Percentiles rank a stretch among this genome's conserved stretches.
Conservation (phyloP, 805 yeast genomes). For the Candida krabiensis region DNA sequence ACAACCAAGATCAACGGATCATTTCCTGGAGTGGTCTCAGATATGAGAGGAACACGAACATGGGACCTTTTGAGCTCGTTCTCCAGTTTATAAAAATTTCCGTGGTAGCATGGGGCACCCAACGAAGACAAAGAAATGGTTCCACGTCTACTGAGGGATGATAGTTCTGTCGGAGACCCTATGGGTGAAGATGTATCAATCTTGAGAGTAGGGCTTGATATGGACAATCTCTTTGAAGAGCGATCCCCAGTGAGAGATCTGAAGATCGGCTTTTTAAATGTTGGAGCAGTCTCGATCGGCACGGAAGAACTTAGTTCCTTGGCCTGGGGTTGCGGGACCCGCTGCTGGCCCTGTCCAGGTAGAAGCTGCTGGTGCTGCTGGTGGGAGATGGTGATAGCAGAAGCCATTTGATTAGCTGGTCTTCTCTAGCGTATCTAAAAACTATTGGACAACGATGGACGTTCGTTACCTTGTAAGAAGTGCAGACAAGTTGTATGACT, state of each 20-base stretch:
- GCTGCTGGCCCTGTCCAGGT: background rate
- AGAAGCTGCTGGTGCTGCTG: background rate
- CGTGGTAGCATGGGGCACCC: constrained; percentile 8
- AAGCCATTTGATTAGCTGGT: too few species aligned
- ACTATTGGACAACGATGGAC: background rate
- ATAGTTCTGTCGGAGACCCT: constrained; percentile 1
- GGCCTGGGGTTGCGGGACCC: background rate
- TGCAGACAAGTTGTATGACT: too few species aligned
- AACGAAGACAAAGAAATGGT: constrained; percentile 8
- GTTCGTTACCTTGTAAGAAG: background rate
- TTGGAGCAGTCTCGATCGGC: too few species aligned
- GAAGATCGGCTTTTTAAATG: constrained; percentile 18
- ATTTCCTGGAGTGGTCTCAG: constrained; percentile 1
- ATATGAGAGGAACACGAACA: background rate
- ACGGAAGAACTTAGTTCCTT: background rate
- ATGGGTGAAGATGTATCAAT: constrained; percentile 7
- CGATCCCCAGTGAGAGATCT: constrained; percentile 18
- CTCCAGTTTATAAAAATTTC: constrained; percentile 17
- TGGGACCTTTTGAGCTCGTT: constrained; percentile 24
- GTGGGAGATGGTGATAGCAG: background rate
- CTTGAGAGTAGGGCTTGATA: constrained; percentile 14
- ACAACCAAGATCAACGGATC: constrained; percentile 16
- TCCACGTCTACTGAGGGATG: constrained; percentile 6
- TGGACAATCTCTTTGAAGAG: constrained; percentile 11
- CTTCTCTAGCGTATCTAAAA: too few species aligned